phyloP scores from a whole-genome alignment of 1,284 basidiomycete species.

The Coriolopsis trogii region DNA sequence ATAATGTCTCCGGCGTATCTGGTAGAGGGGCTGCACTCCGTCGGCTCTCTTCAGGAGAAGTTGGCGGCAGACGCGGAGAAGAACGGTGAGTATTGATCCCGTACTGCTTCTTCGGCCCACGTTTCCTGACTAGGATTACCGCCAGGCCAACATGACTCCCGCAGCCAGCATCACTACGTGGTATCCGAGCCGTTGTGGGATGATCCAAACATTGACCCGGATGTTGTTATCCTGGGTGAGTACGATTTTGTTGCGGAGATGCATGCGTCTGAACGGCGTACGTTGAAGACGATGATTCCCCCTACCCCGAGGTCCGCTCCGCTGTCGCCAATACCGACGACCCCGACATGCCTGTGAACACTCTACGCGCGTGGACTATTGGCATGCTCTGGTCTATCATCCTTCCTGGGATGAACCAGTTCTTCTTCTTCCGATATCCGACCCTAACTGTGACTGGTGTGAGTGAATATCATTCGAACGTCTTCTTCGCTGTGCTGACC shows the following conservation, averaged over 20 bases:
- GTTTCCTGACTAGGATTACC: too few relatives aligned
- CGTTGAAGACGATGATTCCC: constrained; percentile 53
- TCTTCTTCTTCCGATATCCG: constrained; percentile 72
- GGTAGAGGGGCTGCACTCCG: constrained; percentile 19
- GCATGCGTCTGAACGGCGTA: too few relatives aligned
- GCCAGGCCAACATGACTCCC: not conserved
- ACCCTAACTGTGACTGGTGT: constrained; percentile 45
- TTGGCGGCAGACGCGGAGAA: constrained; percentile 23
- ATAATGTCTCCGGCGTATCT: constrained; percentile 33
- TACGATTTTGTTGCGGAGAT: not conserved
- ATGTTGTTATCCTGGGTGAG: constrained; percentile 34
- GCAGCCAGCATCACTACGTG: constrained; percentile 7
- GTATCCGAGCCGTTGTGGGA: constrained; percentile 48
- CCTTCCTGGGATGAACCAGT: constrained; percentile 66
- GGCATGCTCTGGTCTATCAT: constrained; percentile 61
- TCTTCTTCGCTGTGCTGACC: not conserved
- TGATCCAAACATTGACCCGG: constrained; percentile 66
- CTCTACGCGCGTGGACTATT: constrained; percentile 67
- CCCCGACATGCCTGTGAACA: constrained; percentile 59
- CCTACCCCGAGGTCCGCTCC: constrained; percentile 80
- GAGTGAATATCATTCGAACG: not conserved
- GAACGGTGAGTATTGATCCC: constrained; percentile 5
- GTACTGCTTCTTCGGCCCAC: not conserved
- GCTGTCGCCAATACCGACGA: constrained; percentile 79
- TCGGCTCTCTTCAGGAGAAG: constrained; percentile 33